Evolutionary conservation across 805 yeast species (phyloP).

Genomic region (Candida incommunis): DNA sequence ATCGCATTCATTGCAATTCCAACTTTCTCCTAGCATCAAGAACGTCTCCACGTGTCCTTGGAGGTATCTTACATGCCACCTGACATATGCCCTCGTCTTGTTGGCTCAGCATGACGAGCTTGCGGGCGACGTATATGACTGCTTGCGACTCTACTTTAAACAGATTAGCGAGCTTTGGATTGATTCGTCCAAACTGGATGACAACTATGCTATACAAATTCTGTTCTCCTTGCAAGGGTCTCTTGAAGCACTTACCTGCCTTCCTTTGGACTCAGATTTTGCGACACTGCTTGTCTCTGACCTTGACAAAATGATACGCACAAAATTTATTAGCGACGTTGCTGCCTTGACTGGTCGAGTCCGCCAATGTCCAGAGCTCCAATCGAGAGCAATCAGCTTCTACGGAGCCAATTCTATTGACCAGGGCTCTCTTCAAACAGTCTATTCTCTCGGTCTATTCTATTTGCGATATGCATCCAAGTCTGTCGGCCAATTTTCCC

Average conservation of each 20-base stretch:
- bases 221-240: background rate
- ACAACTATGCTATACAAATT: background rate
- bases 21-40: background rate
- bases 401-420: background rate
- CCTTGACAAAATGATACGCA: background rate
- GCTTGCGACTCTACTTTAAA: background rate
- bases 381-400: background rate
- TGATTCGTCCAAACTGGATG: background rate
- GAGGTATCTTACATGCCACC: background rate
- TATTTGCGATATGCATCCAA: background rate
- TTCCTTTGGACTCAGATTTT: background rate
- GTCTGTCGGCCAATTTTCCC: background rate
- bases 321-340: background rate
- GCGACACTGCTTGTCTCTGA: background rate
- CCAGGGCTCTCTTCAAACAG: background rate
- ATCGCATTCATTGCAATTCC: background rate
- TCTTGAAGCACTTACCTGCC: background rate
- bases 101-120: background rate
- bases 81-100: background rate
- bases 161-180: background rate
- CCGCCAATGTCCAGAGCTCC: background rate
- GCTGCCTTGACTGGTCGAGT: background rate
- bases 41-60: background rate
- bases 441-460: background rate
- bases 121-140: background rate